Evolutionary conservation across 2,329 filamentous ascomycete species (phyloP), one percentile per base, ranked within the genome.

Genomic region (Byssochlamys sp.): DNA sequence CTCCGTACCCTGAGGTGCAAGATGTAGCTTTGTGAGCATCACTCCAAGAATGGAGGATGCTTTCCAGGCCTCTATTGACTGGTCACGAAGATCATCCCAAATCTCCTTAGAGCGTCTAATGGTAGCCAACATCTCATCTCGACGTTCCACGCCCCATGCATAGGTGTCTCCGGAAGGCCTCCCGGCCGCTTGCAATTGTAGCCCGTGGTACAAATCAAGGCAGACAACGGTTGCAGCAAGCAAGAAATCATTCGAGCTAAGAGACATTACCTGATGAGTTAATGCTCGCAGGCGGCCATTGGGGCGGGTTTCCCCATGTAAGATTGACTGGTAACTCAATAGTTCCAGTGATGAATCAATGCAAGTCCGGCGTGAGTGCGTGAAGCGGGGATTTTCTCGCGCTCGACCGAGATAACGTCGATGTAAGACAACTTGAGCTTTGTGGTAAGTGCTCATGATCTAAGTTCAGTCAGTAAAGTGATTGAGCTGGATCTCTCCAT

Each of bases 51-150:
- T 81, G 49, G 84, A 84, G 48, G 84, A 84, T 1, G 90, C 92
- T 75, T 97, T 97, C 76, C 86, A 91, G 0, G 91, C 90, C 64
- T 97, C 92, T 75, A 96, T 87, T 0, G 88, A 94, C 26, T 85
- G 80, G 56, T 94, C 87, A 2, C 85, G 83, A 10, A 91, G 78
- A 9, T 84, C 84, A 53, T 87, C 85, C 91, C 91, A 97, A 57
- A 97, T 94, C 19, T 81, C 78, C 52, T 84, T 82, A 7, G 88
- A 88, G 19, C 81, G 81, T 67, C 91, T 86, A 2, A 97, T 81
- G 1, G 85, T 83, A 25, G 78, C 74, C 29, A 94, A 79, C 89
- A 96, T 95, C 63, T 89, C 88, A 29, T 84, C 79, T 9, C 87
- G 82, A 11, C 73, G 70, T 57, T 77, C 78, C 28, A 69, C 71